phyloP scores from a whole-genome alignment of 768 basidiomycete species.

The Mycena maculata region DNA sequence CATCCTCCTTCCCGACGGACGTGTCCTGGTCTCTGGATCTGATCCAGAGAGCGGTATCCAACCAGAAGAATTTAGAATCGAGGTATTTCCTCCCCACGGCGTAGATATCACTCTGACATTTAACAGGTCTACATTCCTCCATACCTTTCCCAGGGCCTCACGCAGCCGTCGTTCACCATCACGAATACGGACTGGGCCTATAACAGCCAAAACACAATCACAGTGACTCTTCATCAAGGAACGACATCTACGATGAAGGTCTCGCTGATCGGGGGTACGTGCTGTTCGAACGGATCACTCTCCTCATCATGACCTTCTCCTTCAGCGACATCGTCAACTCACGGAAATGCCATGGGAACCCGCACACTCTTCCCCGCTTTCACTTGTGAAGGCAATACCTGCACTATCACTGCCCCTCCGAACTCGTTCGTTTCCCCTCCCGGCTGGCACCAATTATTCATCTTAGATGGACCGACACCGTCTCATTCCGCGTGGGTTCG shows the following conservation, averaged over 20 bases:
- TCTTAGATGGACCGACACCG: conserved; percentile 84
- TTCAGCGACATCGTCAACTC: conserved; percentile 77
- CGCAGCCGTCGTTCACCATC: conserved; percentile 72
- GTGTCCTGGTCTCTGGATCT: conserved; percentile 81
- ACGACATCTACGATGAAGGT: conserved; percentile 58
- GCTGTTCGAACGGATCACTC: not conserved
- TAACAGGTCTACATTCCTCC: conserved; percentile 82
- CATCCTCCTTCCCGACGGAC: conserved; percentile 78
- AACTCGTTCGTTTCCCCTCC: conserved; percentile 76
- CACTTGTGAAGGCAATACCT: conserved; percentile 72
- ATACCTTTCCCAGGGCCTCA: conserved; percentile 74
- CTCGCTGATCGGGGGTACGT: conserved; percentile 74
- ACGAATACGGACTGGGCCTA: conserved; percentile 72
- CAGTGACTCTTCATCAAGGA: conserved; percentile 59
- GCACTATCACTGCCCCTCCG: conserved; percentile 84
- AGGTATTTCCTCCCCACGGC: conserved; percentile 41
- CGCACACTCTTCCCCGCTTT: conserved; percentile 81
- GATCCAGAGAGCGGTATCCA: conserved; percentile 73
- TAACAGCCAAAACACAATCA: conserved; percentile 64
- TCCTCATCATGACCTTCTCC: conserved; percentile 14
- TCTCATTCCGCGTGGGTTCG: conserved; percentile 81
- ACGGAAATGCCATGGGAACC: conserved; percentile 82
- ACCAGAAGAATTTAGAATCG: conserved; percentile 81
- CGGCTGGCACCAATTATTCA: conserved; percentile 81
- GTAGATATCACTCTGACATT: not conserved